A percentile compares a stretch with the other conserved stretches of the same genome.
phyloP scores from a whole-genome alignment of 306 rosid genomes.

The Castanospermum australe region DNA sequence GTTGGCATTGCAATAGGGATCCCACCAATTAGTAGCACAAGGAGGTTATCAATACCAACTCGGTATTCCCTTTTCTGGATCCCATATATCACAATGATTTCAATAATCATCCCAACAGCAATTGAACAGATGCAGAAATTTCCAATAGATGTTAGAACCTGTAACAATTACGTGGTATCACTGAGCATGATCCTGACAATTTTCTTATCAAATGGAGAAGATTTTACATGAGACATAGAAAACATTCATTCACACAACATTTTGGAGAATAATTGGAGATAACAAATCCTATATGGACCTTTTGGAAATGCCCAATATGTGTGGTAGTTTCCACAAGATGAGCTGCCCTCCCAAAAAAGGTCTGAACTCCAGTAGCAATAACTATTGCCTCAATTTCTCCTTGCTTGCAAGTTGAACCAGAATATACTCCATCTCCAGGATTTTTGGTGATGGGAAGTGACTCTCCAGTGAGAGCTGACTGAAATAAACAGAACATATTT shows the following conservation, averaged over 20 bases:
- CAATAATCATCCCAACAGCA: conserved; percentile 66
- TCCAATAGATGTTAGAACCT: conserved; percentile 74
- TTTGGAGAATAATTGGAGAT: neutral
- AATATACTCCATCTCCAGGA: conserved; percentile 69
- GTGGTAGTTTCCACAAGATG: conserved; percentile 82
- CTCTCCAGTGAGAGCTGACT: conserved; percentile 90
- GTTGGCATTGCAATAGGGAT: conserved; percentile 92
- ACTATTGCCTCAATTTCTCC: conserved; percentile 78
- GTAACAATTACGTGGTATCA: conserved; percentile 18
- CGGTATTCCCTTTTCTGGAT: conserved; percentile 31
- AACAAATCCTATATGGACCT: conserved; percentile 39
- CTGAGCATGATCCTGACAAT: neutral
- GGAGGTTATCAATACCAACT: conserved; percentile 63
- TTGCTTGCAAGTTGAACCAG: conserved; percentile 89
- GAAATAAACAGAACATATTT: conserved; percentile 8
- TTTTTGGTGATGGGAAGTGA: conserved; percentile 56
- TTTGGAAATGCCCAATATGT: conserved; percentile 76
- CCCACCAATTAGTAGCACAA: conserved; percentile 76
- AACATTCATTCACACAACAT: neutral
- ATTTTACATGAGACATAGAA: neutral
- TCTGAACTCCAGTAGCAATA: conserved; percentile 83
- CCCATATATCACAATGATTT: conserved; percentile 59
- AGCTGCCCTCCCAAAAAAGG: conserved; percentile 82
- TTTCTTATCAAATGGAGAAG: neutral
- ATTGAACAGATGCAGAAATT: conserved; percentile 79